These are phyloP conservation scores for Cadophora sp. DNA, from an alignment of 2,329 filamentous ascomycete genomes.

Conservation along the genomic window DNA sequence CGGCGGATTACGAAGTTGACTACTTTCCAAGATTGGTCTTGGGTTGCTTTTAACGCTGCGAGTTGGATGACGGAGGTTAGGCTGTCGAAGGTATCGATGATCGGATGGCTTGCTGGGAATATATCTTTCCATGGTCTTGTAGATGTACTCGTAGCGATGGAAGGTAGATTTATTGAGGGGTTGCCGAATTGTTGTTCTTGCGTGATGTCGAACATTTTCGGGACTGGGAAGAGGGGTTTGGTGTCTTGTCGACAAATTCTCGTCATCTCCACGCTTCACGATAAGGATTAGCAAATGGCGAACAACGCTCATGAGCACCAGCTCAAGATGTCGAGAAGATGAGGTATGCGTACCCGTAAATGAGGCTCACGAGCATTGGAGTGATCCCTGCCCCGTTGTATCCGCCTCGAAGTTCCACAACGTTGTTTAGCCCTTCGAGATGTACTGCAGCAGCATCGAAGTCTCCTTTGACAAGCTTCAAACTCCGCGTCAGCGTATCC, in stretches of 20 bases:
- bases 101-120: not conserved
- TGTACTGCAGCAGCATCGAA: constrained; percentile 1
- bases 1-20: constrained; percentile 8
- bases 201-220: constrained; percentile 6
- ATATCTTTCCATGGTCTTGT: not conserved
- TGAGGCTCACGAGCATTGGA: not conserved
- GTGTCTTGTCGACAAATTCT: constrained; percentile 18
- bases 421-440: constrained; percentile 7
- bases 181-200: constrained; percentile 19
- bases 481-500: not conserved
- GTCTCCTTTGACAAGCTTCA: constrained; percentile 14
- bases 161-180: not conserved
- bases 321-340: too few relatives aligned
- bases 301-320: not conserved
- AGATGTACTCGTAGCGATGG: not conserved
- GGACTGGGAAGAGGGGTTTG: constrained; percentile 9
- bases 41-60: not conserved
- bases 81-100: constrained; percentile 4
- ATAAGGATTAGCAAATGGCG: not conserved
- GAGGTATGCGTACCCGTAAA: not conserved
- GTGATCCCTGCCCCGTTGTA: not conserved
- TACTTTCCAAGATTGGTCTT: constrained; percentile 4
- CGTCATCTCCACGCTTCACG: constrained; percentile 18
- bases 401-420: constrained; percentile 8
- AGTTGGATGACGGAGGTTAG: not conserved